phyloP scores from a whole-genome alignment of 1,284 basidiomycete genomes.

The Peniophora sp. region DNA sequence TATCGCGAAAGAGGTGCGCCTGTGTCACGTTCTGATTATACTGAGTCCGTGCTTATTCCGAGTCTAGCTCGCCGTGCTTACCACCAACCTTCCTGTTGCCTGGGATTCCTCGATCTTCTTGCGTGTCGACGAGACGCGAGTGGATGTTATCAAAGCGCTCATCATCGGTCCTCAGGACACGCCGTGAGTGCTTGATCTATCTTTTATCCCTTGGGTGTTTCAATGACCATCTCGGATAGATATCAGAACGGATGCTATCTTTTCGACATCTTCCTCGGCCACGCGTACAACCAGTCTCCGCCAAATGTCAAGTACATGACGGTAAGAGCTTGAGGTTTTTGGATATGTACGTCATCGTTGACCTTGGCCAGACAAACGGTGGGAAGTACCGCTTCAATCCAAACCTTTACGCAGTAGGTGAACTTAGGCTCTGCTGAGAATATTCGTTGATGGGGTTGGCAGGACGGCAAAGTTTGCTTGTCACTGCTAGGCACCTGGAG shows the following conservation, averaged over 20 bases:
- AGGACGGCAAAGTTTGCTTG: constrained; percentile 89
- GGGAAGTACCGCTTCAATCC: constrained; percentile 88
- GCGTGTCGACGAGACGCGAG: constrained; percentile 78
- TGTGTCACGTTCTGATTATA: constrained; percentile 5
- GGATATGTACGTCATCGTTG: neutral
- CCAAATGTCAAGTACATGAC: constrained; percentile 89
- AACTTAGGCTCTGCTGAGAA: neutral
- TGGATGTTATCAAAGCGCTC: constrained; percentile 84
- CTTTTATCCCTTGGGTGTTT: constrained; percentile 15
- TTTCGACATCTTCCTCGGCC: constrained; percentile 87
- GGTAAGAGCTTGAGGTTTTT: constrained; percentile 30
- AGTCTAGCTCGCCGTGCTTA: constrained; percentile 75
- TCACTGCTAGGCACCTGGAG: constrained; percentile 87
- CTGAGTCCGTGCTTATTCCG: neutral
- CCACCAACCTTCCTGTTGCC: constrained; percentile 81
- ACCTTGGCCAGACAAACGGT: constrained; percentile 64
- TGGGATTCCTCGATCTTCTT: constrained; percentile 90
- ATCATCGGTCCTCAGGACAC: constrained; percentile 90
- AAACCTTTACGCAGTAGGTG: constrained; percentile 72
- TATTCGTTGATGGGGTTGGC: neutral
- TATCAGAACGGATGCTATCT: constrained; percentile 79
- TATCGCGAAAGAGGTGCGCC: constrained; percentile 79
- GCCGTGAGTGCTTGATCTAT: constrained; percentile 52
- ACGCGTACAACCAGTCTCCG: constrained; percentile 73
- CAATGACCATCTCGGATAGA: constrained; percentile 26